Conservation (phyloP, 345 rosid genomes). For the Rhizophora mangle region DNA sequence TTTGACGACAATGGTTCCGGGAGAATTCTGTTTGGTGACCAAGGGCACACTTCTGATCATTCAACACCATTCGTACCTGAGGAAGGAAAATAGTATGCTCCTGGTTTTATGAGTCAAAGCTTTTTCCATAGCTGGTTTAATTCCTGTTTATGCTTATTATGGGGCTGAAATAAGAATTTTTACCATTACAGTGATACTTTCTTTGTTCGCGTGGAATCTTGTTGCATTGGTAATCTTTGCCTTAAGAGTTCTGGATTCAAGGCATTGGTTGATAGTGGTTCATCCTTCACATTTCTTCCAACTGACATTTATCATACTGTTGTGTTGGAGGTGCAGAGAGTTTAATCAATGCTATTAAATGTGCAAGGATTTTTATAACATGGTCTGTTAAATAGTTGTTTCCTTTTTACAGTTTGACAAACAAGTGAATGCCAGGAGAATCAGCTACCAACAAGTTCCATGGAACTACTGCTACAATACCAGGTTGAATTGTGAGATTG, state of each 20-base stretch:
- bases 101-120: neutral
- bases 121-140: neutral
- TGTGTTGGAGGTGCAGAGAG: conserved; percentile 24
- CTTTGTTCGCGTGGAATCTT: conserved; percentile 25
- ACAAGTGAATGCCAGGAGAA: conserved; percentile 30
- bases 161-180: neutral
- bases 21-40: conserved; percentile 29
- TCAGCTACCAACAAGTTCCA: conserved; percentile 18
- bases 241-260: conserved; percentile 27
- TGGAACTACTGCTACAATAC: conserved; percentile 40
- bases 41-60: conserved; percentile 22
- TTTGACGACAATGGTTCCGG: conserved; percentile 28
- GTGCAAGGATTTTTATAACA: neutral
- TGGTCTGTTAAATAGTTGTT: neutral
- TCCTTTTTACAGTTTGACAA: conserved; percentile 33
- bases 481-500: conserved; percentile 27
- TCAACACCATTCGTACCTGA: conserved; percentile 25
- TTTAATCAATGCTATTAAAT: neutral
- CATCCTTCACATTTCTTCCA: conserved; percentile 38
- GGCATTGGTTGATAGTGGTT: conserved; percentile 35
- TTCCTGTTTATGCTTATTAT: neutral
- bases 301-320: conserved; percentile 19
- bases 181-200: conserved; percentile 23
- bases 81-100: conserved; percentile 20
- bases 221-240: conserved; percentile 31